Evolutionary conservation across 2,329 filamentous ascomycete genomes (phyloP).

Genomic region (Phialophora tarda): DNA sequence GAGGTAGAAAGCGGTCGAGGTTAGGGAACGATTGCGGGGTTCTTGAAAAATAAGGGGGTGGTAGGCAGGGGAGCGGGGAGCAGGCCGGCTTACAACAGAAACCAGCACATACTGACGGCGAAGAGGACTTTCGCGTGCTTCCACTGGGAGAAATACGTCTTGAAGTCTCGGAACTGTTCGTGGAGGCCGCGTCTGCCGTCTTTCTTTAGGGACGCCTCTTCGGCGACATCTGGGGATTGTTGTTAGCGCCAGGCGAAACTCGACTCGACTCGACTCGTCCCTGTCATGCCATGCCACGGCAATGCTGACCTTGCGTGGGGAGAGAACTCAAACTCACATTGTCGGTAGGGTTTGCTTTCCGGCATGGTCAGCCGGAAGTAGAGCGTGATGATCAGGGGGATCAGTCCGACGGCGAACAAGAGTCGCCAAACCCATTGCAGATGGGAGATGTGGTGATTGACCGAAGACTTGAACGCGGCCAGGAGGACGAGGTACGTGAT

Average conservation of each 20-base stretch:
- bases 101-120: slow-evolving; percentile 44
- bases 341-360: slow-evolving; percentile 29
- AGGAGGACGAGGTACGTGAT: slow-evolving; percentile 25
- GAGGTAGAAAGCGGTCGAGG: neutral
- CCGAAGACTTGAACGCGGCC: slow-evolving; percentile 28
- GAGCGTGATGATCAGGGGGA: slow-evolving; percentile 38
- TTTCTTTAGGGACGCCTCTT: slow-evolving; percentile 26
- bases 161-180: slow-evolving; percentile 41
- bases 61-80: no score
- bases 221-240: slow-evolving; percentile 21
- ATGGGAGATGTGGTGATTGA: slow-evolving; percentile 26
- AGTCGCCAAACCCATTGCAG: slow-evolving; percentile 40
- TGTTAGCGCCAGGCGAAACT: neutral
- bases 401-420: slow-evolving; percentile 39
- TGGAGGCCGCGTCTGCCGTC: slow-evolving; percentile 28
- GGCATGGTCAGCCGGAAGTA: slow-evolving; percentile 42
- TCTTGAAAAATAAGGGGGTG: neutral
- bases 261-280: neutral
- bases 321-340: slow-evolving; percentile 20
- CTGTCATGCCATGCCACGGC: no score
- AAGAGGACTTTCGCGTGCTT: slow-evolving; percentile 45
- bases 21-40: no score
- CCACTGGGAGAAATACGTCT: slow-evolving; percentile 44
- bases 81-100: slow-evolving; percentile 38
- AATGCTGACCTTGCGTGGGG: neutral